Conservation (phyloP, 148 eudicot species). For the Amaranthus palmeri region DNA sequence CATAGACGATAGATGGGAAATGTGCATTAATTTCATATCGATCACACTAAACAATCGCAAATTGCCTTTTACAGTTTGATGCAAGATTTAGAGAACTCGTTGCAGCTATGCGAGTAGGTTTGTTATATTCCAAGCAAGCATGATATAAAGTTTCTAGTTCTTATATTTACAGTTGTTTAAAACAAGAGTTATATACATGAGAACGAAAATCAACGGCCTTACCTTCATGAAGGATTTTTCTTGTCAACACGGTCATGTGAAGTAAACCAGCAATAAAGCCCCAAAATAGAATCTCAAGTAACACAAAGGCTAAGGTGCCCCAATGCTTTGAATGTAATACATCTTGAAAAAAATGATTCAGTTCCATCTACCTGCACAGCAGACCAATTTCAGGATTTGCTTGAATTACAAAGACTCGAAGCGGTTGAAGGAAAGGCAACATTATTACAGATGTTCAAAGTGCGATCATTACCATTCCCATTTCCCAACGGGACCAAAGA, state of each 20-base stretch:
- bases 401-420: neutral
- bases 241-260: conserved; percentile 21
- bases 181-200: conserved; percentile 1
- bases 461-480: too few relatives aligned
- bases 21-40: neutral
- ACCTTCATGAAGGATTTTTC: neutral
- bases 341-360: conserved; percentile 39
- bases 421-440: too few relatives aligned
- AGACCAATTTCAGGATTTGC: neutral
- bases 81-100: neutral
- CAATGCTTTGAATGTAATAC: conserved; percentile 47
- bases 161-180: conserved; percentile 2
- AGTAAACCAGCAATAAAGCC: conserved; percentile 63
- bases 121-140: neutral
- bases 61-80: neutral
- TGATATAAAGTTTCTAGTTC: neutral
- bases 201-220: neutral
- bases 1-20: neutral
- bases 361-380: conserved; percentile 50
- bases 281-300: conserved; percentile 70
- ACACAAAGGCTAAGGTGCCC: conserved; percentile 72
- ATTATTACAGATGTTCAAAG: too few relatives aligned
- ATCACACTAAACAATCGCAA: neutral
- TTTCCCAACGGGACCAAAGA: too few relatives aligned
- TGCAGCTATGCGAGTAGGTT: neutral